Evolutionary conservation across 139 green algal species (phyloP).

Genomic region (Picochlorum sp.): DNA sequence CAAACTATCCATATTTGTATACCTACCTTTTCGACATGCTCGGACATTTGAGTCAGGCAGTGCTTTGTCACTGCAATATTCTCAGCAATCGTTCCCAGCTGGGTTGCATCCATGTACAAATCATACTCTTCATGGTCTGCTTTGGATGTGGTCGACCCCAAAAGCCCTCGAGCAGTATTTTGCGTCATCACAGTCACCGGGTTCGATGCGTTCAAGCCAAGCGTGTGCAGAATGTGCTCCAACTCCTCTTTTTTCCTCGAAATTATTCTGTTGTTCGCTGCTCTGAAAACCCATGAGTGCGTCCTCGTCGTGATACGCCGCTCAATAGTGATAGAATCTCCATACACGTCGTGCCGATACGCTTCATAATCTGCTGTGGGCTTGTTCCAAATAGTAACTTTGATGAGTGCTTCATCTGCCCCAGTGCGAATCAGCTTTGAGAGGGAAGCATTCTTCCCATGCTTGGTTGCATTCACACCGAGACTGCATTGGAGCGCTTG

Average conservation of each 20-base stretch:
- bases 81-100: constrained; percentile 29
- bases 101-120: constrained; percentile 66
- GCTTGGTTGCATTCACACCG: constrained; percentile 48
- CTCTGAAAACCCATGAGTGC: constrained; percentile 15
- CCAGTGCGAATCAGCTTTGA: constrained; percentile 22
- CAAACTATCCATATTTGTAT: not conserved
- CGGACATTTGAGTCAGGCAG: constrained; percentile 13
- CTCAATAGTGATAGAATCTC: constrained; percentile 56
- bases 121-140: constrained; percentile 47
- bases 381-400: constrained; percentile 63
- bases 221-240: constrained; percentile 18
- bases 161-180: constrained; percentile 52
- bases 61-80: constrained; percentile 11
- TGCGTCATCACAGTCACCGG: constrained; percentile 33
- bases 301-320: constrained; percentile 24
- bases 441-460: constrained; percentile 29
- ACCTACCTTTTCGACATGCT: constrained; percentile 9
- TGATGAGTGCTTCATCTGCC: constrained; percentile 20
- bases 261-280: constrained; percentile 3
- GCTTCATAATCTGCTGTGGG: constrained; percentile 40
- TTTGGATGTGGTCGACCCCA: constrained; percentile 29
- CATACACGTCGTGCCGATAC: constrained; percentile 42
- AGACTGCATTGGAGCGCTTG: constrained; percentile 58
- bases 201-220: constrained; percentile 36
- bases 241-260: constrained; percentile 27